A percentile compares a stretch with the other conserved stretches of the same genome.
phyloP scores from a whole-genome alignment of 2,329 filamentous ascomycete genomes.

The Talaromyces sp. region DNA sequence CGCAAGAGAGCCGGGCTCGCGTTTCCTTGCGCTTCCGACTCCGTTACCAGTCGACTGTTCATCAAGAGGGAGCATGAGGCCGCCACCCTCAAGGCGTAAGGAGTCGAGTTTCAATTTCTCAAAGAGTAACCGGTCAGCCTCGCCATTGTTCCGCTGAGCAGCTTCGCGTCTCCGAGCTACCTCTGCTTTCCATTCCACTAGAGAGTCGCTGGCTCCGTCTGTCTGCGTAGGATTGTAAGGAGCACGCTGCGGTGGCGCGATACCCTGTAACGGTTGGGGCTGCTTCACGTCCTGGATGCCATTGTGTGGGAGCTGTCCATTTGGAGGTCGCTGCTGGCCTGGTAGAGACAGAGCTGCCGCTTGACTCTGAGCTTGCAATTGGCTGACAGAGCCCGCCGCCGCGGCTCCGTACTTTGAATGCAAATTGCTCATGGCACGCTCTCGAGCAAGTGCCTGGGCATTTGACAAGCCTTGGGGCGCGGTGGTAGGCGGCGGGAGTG shows the following conservation, averaged over 20 bases:
- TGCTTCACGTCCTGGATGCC: conserved; percentile 39
- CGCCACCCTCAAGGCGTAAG: conserved; percentile 40
- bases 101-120: conserved; percentile 37
- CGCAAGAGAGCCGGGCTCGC: conserved; percentile 2
- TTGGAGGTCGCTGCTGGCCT: conserved; percentile 27
- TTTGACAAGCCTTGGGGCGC: conserved; percentile 31
- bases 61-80: conserved; percentile 38
- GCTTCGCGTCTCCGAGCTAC: conserved; percentile 38
- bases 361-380: conserved; percentile 38
- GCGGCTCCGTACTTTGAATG: conserved; percentile 42
- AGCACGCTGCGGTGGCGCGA: conserved; percentile 33
- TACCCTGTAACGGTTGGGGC: conserved; percentile 29
- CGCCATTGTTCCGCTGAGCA: conserved; percentile 27
- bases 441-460: conserved; percentile 43
- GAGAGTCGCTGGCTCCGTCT: conserved; percentile 62
- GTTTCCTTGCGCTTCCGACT: conserved; percentile 3
- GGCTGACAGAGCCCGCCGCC: conserved; percentile 37
- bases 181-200: conserved; percentile 49
- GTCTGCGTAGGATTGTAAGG: conserved; percentile 56
- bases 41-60: conserved; percentile 21
- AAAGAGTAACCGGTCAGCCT: conserved; percentile 35
- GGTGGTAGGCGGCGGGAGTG: conserved; percentile 29
- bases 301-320: conserved; percentile 30
- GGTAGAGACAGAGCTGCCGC: conserved; percentile 26
- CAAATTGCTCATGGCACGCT: conserved; percentile 48